These are phyloP conservation scores for Fonsecaea multimorphosa DNA, from an alignment of 2,329 filamentous ascomycete genomes.

Conservation along the genomic window DNA sequence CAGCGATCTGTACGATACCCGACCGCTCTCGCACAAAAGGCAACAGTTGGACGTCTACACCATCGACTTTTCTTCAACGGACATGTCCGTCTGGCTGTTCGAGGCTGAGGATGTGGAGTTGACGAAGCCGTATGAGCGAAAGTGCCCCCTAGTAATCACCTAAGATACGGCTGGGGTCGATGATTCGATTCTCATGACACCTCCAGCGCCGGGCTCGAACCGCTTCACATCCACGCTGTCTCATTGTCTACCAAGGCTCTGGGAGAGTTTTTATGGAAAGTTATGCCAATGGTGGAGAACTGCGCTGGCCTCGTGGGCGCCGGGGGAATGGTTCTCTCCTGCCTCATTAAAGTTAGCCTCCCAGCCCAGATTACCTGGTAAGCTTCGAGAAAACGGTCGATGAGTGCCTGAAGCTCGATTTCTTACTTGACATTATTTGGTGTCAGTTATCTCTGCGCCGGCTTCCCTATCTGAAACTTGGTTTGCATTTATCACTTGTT, in stretches of 20 bases:
- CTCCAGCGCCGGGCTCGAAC: not conserved
- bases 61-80: not conserved
- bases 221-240: not conserved
- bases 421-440: conserved; percentile 25
- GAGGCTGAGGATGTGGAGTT: not conserved
- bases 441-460: conserved; percentile 27
- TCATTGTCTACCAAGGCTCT: not conserved
- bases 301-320: not conserved
- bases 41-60: not conserved
- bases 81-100: not conserved
- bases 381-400: not conserved
- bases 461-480: conserved; percentile 22
- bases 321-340: conserved; percentile 1
- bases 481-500: conserved; percentile 8
- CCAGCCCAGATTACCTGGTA: not conserved
- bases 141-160: not conserved
- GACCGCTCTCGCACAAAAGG: not conserved
- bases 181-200: not conserved
- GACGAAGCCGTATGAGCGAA: not conserved
- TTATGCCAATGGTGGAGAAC: not conserved
- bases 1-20: not conserved
- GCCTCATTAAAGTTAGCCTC: conserved; percentile 22
- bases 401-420: conserved; percentile 8
- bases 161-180: not conserved
- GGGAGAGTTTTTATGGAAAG: not conserved